phyloP scores from a whole-genome alignment of 495 filamentous ascomycete species.

The Penicillium salamii region DNA sequence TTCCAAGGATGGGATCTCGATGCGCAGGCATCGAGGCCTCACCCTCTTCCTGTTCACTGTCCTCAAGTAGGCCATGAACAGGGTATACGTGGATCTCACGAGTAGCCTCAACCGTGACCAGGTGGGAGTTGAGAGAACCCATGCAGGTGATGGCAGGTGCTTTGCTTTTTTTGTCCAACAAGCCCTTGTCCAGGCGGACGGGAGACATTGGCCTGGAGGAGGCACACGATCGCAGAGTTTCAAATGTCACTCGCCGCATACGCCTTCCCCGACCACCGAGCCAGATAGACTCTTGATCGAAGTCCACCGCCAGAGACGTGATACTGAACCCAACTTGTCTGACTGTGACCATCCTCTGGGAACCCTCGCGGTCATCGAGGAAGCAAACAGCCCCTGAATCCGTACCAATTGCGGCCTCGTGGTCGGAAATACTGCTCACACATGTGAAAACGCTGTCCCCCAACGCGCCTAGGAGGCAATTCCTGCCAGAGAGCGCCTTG shows the following conservation, averaged over 20 bases:
- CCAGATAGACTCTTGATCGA: slow-evolving; percentile 48
- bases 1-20: slow-evolving; percentile 74
- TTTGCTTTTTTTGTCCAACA: slow-evolving; percentile 25
- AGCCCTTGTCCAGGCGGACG: slow-evolving; percentile 16
- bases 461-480: slow-evolving; percentile 55
- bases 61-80: slow-evolving; percentile 27
- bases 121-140: slow-evolving; percentile 61
- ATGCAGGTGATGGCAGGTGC: slow-evolving; percentile 56
- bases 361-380: slow-evolving; percentile 71
- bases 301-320: slow-evolving; percentile 55
- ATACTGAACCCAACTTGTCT: slow-evolving; percentile 38
- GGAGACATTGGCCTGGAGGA: slow-evolving; percentile 26
- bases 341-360: slow-evolving; percentile 55
- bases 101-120: slow-evolving; percentile 74
- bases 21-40: slow-evolving; percentile 59
- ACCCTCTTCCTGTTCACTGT: slow-evolving; percentile 29
- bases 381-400: slow-evolving; percentile 49
- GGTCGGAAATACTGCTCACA: slow-evolving; percentile 68
- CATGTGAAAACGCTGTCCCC: slow-evolving; percentile 81
- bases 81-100: slow-evolving; percentile 67
- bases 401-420: slow-evolving; percentile 47
- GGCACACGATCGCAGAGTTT: slow-evolving; percentile 29
- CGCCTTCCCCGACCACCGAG: slow-evolving; percentile 51
- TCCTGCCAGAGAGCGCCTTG: slow-evolving; percentile 57
- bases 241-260: slow-evolving; percentile 38